These are phyloP conservation scores for Cutaneotrichosporon dermatis DNA, from an alignment of 1,284 basidiomycete species.

Conservation along the genomic window DNA sequence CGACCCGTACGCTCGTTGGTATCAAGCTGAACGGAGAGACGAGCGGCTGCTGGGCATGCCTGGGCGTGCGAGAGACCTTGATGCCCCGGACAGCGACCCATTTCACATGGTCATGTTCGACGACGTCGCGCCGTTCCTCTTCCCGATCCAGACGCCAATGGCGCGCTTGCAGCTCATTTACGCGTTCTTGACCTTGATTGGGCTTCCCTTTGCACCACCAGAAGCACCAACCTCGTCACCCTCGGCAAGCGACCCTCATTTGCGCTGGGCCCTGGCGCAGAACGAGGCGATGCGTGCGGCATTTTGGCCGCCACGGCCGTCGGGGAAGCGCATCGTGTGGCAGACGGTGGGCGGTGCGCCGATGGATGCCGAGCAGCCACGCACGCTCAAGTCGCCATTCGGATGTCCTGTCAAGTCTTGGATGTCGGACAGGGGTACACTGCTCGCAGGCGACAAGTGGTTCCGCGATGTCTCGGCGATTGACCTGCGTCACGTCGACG, in stretches of 20 bases:
- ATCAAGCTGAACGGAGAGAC: conserved; percentile 56
- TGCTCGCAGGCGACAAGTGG: conserved; percentile 36
- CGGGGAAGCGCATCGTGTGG: conserved; percentile 24
- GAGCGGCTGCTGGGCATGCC: conserved; percentile 56
- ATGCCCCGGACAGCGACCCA: conserved; percentile 58
- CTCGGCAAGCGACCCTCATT: conserved; percentile 45
- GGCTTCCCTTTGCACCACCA: conserved; percentile 56
- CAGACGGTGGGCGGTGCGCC: conserved; percentile 46
- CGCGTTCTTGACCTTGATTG: conserved; percentile 71
- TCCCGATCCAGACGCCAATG: conserved; percentile 55
- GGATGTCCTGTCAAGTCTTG: conserved; percentile 36
- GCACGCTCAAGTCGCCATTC: conserved; percentile 25
- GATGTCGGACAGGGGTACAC: conserved; percentile 23
- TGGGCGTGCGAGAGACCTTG: conserved; percentile 56
- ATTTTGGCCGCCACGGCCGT: conserved; percentile 30
- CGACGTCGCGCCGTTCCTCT: conserved; percentile 68
- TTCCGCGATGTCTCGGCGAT: conserved; percentile 37
- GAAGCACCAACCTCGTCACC: conserved; percentile 46
- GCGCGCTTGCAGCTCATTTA: conserved; percentile 64
- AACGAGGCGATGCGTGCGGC: conserved; percentile 28
- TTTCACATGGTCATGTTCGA: conserved; percentile 72
- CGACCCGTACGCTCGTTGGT: conserved; percentile 70
- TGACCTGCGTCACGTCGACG: conserved; percentile 35
- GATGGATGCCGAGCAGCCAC: conserved; percentile 42
- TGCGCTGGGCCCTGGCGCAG: conserved; percentile 29